Evolutionary conservation across 2,329 filamentous ascomycete species (phyloP).

Genomic region (Pyrenochaeta sp.): DNA sequence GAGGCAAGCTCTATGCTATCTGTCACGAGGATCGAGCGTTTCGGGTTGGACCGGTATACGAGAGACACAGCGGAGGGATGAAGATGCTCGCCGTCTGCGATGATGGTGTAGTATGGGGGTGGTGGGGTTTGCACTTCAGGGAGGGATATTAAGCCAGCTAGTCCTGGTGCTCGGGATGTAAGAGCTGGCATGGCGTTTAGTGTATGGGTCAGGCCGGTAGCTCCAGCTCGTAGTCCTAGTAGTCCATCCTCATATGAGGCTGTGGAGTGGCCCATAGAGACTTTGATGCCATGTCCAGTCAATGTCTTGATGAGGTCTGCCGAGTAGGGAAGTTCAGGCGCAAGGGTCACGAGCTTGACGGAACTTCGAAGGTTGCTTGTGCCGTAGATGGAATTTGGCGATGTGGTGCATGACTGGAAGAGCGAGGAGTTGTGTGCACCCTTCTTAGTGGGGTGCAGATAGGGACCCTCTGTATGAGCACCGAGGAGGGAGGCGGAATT

Average conservation of each 20-base stretch:
- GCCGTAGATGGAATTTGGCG: conserved; percentile 57
- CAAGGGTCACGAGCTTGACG: conserved; percentile 62
- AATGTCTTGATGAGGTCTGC: conserved; percentile 54
- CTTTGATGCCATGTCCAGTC: conserved; percentile 51
- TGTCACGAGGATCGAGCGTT: conserved; percentile 61
- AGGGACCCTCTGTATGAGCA: conserved; percentile 66
- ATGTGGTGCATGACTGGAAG: conserved; percentile 51
- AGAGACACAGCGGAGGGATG: conserved; percentile 60
- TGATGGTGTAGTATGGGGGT: conserved; percentile 61
- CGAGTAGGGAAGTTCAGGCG: conserved; percentile 60
- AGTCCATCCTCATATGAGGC: conserved; percentile 59
- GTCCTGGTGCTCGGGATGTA: conserved; percentile 60
- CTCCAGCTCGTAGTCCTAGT: conserved; percentile 57
- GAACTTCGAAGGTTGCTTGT: conserved; percentile 47
- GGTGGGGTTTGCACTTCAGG: conserved; percentile 26
- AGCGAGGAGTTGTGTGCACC: conserved; percentile 61
- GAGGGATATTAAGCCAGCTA: conserved; percentile 55
- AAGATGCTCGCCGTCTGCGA: conserved; percentile 64
- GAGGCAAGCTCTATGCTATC: conserved; percentile 65
- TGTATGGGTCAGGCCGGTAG: conserved; percentile 62
- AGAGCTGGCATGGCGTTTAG: conserved; percentile 64
- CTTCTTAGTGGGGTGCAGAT: conserved; percentile 62
- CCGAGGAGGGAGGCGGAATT: conserved; percentile 61
- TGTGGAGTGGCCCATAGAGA: conserved; percentile 62
- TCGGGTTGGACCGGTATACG: conserved; percentile 57